Evolutionary conservation across 805 yeast species (phyloP).

Genomic region (Metschnikowia cerradonensis): DNA sequence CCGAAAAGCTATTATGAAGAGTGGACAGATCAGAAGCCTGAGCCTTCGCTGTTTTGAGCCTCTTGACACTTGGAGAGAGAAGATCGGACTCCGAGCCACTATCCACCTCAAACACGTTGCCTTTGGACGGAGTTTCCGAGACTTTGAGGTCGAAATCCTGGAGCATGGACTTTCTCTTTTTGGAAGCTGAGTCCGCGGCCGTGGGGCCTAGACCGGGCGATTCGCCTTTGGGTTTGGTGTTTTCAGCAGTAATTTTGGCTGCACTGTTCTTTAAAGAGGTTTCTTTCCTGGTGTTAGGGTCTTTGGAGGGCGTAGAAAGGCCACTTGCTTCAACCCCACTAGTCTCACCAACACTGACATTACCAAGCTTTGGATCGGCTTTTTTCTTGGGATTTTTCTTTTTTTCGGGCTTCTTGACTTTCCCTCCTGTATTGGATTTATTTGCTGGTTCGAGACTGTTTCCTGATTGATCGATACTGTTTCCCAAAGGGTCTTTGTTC

Average conservation of each 20-base stretch:
- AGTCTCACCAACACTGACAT: not conserved
- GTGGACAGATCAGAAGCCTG: not conserved
- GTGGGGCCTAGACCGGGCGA: no score
- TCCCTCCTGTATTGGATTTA: not conserved
- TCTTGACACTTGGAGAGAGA: conserved; percentile 13
- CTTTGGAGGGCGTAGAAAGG: no score
- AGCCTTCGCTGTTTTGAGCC: conserved; percentile 1
- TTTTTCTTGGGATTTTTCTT: not conserved
- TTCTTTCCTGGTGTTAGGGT: no score
- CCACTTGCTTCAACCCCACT: not conserved
- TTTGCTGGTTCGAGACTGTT: no score
- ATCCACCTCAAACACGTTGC: conserved; percentile 17
- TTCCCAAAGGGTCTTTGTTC: no score
- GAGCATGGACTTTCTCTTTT: conserved; percentile 14
- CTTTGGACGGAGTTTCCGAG: conserved; percentile 13
- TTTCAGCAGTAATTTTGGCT: no score
- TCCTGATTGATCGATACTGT: no score
- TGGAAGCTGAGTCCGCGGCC: not conserved
- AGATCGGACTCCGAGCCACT: conserved; percentile 15
- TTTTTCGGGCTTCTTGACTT: conserved; percentile 2
- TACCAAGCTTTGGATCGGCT: no score
- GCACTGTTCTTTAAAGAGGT: no score
- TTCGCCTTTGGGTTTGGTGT: no score
- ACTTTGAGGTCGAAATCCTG: conserved; percentile 8
- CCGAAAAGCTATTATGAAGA: not conserved